A percentile compares a stretch with the other conserved stretches of the same genome.
These are phyloP conservation scores for Monocercomonoides exilis DNA, from an alignment of 78 protist species.

Conservation along the genomic window DNA sequence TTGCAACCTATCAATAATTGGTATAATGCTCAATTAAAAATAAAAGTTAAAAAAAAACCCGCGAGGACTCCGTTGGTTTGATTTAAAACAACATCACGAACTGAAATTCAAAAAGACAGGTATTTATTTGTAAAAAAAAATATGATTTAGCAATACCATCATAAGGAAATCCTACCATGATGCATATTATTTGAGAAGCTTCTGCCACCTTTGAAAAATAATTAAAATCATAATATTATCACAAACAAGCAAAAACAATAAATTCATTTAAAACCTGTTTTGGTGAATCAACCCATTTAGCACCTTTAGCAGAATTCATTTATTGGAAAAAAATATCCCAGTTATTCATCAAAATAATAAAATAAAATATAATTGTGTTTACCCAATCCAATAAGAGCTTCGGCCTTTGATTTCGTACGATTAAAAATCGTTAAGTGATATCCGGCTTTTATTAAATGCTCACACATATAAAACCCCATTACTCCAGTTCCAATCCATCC, in stretches of 20 bases:
- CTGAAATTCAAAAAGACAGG: neutral
- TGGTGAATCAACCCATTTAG: constrained; percentile 13
- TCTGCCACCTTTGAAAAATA: constrained; percentile 29
- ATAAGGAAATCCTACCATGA: constrained; percentile 47
- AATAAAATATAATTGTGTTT: too few relatives aligned
- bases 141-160: constrained; percentile 34
- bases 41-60: neutral
- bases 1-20: too few relatives aligned
- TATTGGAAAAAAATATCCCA: too few relatives aligned
- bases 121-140: too few relatives aligned
- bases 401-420: constrained; percentile 42
- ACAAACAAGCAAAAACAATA: too few relatives aligned
- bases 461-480: constrained; percentile 47
- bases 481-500: constrained; percentile 42
- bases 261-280: too few relatives aligned
- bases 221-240: too few relatives aligned
- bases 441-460: constrained; percentile 38
- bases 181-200: constrained; percentile 27
- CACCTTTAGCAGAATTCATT: too few relatives aligned
- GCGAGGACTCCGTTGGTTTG: neutral
- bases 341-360: too few relatives aligned
- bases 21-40: neutral
- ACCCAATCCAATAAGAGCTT: constrained; percentile 26
- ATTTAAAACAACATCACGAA: neutral
- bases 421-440: constrained; percentile 13